Percentiles rank a stretch among this genome's conserved stretches.
phyloP scores from a whole-genome alignment of 257 asterid species.

The Scutellaria minor region DNA sequence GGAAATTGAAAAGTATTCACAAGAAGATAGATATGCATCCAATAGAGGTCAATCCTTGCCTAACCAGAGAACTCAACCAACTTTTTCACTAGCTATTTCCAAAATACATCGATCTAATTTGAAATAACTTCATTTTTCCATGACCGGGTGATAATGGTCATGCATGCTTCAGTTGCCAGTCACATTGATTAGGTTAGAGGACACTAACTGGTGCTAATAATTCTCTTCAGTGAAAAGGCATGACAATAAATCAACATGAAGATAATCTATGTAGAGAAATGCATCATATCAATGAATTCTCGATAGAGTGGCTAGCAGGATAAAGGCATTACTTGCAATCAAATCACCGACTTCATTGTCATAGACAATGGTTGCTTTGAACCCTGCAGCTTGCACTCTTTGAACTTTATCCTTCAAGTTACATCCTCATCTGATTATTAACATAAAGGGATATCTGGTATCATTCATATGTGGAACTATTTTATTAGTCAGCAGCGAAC shows the following conservation, averaged over 20 bases:
- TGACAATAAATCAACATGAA: neutral
- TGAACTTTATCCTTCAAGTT: conserved; percentile 79
- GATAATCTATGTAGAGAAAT: conserved; percentile 15
- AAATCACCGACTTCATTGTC: conserved; percentile 57
- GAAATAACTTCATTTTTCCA: neutral
- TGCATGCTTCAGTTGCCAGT: neutral
- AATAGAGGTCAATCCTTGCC: too few relatives aligned
- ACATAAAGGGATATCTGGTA: conserved; percentile 53
- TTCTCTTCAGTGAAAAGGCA: neutral
- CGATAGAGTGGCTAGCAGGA: conserved; percentile 22
- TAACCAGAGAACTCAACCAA: too few relatives aligned
- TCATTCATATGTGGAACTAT: conserved; percentile 40
- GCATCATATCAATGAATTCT: conserved; percentile 26
- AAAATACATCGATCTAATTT: neutral
- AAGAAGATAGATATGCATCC: neutral
- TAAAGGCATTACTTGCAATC: conserved; percentile 70
- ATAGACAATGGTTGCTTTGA: conserved; percentile 74
- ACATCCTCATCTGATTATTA: conserved; percentile 81
- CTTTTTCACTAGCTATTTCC: neutral
- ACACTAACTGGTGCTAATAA: conserved; percentile 6
- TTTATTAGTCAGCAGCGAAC: conserved; percentile 57
- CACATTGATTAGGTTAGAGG: conserved; percentile 8
- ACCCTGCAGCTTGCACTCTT: conserved; percentile 73
- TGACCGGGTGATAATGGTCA: neutral
- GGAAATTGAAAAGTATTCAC: neutral